Conservation (phyloP, 257 asterid species). For the Capsicum rhomboideum region DNA sequence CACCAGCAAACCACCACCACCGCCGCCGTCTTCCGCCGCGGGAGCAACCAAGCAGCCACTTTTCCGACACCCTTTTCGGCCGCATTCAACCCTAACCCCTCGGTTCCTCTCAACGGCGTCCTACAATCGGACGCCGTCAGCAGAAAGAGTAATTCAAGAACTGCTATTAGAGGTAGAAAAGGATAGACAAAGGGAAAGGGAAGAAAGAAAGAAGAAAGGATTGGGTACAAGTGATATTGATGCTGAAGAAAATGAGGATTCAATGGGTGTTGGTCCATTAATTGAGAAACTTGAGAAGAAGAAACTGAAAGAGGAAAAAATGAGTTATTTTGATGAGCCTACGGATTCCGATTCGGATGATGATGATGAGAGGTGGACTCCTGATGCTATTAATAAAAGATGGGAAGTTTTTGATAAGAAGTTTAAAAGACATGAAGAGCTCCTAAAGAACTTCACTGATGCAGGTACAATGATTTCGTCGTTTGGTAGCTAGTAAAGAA, state of each 20-base stretch:
- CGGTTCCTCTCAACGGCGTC: slow-evolving; percentile 2
- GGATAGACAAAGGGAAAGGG: slow-evolving; percentile 43
- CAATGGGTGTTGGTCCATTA: slow-evolving; percentile 33
- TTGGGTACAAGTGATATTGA: slow-evolving; percentile 48
- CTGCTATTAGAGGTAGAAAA: slow-evolving; percentile 19
- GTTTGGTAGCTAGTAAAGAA: not conserved
- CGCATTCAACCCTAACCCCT: not conserved
- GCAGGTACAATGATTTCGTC: slow-evolving; percentile 34
- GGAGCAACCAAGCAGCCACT: not conserved
- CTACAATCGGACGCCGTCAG: not conserved
- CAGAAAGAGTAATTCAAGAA: slow-evolving; percentile 30
- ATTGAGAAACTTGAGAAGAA: slow-evolving; percentile 44
- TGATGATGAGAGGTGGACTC: slow-evolving; percentile 39
- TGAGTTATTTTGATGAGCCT: slow-evolving; percentile 35
- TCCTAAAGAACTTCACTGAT: slow-evolving; percentile 49
- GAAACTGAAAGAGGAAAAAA: slow-evolving; percentile 29
- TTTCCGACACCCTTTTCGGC: not conserved
- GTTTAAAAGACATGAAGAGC: slow-evolving; percentile 44
- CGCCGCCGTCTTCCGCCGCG: too few species aligned
- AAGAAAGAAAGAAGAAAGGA: slow-evolving; percentile 45
- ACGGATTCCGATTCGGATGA: slow-evolving; percentile 77
- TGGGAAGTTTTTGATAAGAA: slow-evolving; percentile 44
- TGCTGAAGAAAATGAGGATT: slow-evolving; percentile 48
- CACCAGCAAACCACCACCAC: not conserved
- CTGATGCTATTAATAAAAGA: slow-evolving; percentile 28